Evolutionary conservation across 1,284 basidiomycete species (phyloP), one percentile per base, ranked within the genome.

Genomic region (Austroboletus novae-zelandiae): DNA sequence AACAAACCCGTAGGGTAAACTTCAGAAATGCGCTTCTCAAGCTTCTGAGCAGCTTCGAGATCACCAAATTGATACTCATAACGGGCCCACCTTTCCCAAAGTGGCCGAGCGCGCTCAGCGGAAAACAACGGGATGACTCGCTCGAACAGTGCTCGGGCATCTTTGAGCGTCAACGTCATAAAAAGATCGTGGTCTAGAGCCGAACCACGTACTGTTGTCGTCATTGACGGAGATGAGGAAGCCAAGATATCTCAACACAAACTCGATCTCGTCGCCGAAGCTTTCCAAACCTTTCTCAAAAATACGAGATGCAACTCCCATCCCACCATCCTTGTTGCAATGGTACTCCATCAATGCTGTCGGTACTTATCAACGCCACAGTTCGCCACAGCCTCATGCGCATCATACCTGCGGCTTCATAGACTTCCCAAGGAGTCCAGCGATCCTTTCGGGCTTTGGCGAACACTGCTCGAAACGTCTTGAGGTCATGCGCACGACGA

Each of bases 11-110:
- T 81, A 0, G 94, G 88, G 70, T 94, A 98, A 2, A 86, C 81
- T 57, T 98, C 94, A 2, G 86, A 76, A 61, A 98, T 87, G 5
- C 96, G 82, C 54, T 86, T 82, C 67, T 98, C 94, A 44, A 98
- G 80, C 68, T 95, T 93, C 56, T 89, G 84, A 9, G 92, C 85
- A 2, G 91, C 89, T 42, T 91, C 84, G n/a, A 94, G 75, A 70
- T 97, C 94, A 20, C 94, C 94, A 66, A 91, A 98, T 64, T 91
- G 88, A 73, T 96, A 97, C 69, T 98, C 94, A 72, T 97, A 97
- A 52, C 87, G 80, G 4, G 92, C 86, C 97, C 96, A 99, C 43
- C 90, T 82, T 61, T 98, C 92, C 95, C 95, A 99, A 14, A 99
- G 77, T 0, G 89, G 84, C 40, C 91, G 78, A 11, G 94, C 92